Base-by-base conservation (phyloP, 495 filamentous ascomycete genomes). In the Aspergillus sparsus region DNA sequence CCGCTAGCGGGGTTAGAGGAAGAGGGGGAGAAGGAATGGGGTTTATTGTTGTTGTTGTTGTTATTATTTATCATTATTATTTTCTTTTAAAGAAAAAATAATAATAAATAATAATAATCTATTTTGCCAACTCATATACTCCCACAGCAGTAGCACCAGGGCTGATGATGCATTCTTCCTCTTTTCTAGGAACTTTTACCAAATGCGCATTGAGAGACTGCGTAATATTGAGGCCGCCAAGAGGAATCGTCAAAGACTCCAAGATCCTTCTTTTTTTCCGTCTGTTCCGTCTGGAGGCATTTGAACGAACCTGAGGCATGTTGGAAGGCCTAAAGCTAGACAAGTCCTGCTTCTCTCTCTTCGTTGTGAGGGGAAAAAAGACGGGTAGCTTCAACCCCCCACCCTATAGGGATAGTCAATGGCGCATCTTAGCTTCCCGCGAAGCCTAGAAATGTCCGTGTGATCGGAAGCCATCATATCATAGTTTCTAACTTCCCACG, bases 181-280 rank as follows among this genome's bases (percentile, higher is more conserved):
- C 39, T 42, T 12, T 27, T 31, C 47, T 68, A 95, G 91, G 69
- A 85, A 85, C 34, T 94, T 98, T 70, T 94, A 91, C 70, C 90
- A 95, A 58, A 89, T 88, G 74, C 87, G 93, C 16, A 67, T 96
- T 52, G 87, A 91, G 65, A 86, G 86, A 57, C 86, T 91, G 68
- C 83, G 89, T 51, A 89, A 89, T 70, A 83, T 83, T 12, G 92
- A 96, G 69, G 82, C 89, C 50, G 87, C 91, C 32, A 93, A 87
- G 69, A 82, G 90, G 34, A 96, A 93, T 69, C 83, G 87, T 31
- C 90, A 96, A 67, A 82, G 92, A 31, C 64, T 98, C 65, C 88
- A 82, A 66, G 90, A 89, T 66, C 90, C 92, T 13, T 84, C 81
- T 33, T 76, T 84, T 15, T 97, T 97, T 58, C 93, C 93, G 7